These are phyloP conservation scores for Pulveroboletus ridleyi DNA, from an alignment of 1,284 basidiomycete species.

Conservation along the genomic window DNA sequence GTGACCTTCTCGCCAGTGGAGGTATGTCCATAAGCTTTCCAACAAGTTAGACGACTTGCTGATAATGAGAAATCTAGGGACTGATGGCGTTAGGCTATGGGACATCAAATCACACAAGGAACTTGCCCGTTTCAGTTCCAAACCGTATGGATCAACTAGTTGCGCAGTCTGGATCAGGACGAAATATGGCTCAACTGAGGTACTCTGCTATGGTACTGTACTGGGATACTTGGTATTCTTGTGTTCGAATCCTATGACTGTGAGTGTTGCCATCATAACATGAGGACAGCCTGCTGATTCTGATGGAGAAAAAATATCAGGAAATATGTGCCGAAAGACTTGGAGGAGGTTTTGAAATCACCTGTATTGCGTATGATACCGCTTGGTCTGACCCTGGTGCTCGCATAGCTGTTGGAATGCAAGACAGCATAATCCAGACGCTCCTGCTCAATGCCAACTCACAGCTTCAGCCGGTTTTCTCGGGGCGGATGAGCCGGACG, in stretches of 20 bases:
- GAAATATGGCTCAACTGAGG: conserved; percentile 9
- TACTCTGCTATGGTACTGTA: conserved; percentile 17
- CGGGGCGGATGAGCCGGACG: no score
- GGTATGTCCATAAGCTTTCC: conserved; percentile 4
- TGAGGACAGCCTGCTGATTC: no score
- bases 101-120: conserved; percentile 2
- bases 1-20: conserved; percentile 3
- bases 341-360: conserved; percentile 16
- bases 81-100: not conserved
- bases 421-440: no score
- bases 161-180: conserved; percentile 15
- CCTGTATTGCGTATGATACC: no score
- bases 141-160: conserved; percentile 9
- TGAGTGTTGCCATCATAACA: not conserved
- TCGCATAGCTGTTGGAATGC: no score
- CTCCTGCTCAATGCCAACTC: no score
- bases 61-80: not conserved
- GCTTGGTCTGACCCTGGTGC: no score
- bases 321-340: no score
- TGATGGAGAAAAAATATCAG: not conserved
- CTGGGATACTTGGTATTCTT: conserved; percentile 18
- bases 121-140: not conserved
- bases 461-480: no score
- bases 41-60: no score
- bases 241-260: not conserved